Evolutionary conservation across 768 basidiomycete genomes (phyloP).

Genomic region (Clitopilus passeckerianus): DNA sequence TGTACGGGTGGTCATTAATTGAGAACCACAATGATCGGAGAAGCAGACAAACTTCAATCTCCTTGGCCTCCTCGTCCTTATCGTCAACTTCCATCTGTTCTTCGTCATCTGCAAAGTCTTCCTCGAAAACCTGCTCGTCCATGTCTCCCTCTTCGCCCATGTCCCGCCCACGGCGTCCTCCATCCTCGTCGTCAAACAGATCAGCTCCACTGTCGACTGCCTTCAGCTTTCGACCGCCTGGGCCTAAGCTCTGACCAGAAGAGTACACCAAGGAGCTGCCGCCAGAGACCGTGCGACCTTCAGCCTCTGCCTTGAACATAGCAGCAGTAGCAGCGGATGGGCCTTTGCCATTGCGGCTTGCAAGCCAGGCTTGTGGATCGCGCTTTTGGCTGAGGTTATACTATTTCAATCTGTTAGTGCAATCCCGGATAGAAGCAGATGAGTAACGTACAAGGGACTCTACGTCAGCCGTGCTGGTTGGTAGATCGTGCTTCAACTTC

Average conservation of each 20-base stretch:
- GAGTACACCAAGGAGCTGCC: conserved; percentile 43
- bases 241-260: conserved; percentile 55
- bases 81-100: conserved; percentile 69
- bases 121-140: conserved; percentile 81
- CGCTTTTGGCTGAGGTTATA: conserved; percentile 66
- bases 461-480: conserved; percentile 63
- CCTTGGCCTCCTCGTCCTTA: conserved; percentile 83
- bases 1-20: conserved; percentile 20
- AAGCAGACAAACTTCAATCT: conserved; percentile 55
- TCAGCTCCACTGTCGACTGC: conserved; percentile 64
- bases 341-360: conserved; percentile 52
- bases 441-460: conserved; percentile 46
- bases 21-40: neutral
- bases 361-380: conserved; percentile 71
- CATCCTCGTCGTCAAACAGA: conserved; percentile 66
- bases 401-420: conserved; percentile 15
- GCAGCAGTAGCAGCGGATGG: conserved; percentile 60
- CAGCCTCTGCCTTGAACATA: conserved; percentile 65
- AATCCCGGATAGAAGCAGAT: conserved; percentile 11
- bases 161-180: conserved; percentile 46
- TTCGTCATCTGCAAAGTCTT: conserved; percentile 85
- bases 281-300: conserved; percentile 34
- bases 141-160: conserved; percentile 74
- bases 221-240: conserved; percentile 62
- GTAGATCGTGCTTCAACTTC: conserved; percentile 69